phyloP scores from a whole-genome alignment of 768 basidiomycete species.

The Russula olivacea region DNA sequence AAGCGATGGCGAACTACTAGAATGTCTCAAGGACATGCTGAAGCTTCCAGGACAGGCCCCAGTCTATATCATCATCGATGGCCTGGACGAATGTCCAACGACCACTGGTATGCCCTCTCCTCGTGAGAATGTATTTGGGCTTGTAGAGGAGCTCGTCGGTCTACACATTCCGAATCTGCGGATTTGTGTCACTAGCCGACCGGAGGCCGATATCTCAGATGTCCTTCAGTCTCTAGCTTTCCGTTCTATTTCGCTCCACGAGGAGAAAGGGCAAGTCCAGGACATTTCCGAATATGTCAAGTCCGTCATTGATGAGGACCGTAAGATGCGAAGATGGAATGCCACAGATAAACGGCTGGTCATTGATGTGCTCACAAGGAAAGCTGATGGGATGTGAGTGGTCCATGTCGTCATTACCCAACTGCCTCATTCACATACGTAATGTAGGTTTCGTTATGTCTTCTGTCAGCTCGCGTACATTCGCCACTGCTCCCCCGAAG shows the following conservation, averaged over 20 bases:
- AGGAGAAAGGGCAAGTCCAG: background rate
- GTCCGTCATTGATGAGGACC: background rate
- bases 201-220: background rate
- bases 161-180: background rate
- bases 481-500: background rate
- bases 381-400: conserved; percentile 5
- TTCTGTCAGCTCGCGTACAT: conserved; percentile 2
- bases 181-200: conserved; percentile 4
- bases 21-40: conserved; percentile 6
- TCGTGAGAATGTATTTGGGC: background rate
- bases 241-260: background rate
- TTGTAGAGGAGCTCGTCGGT: background rate
- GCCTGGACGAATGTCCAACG: conserved; percentile 1
- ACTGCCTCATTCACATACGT: background rate
- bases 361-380: background rate
- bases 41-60: background rate
- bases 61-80: background rate
- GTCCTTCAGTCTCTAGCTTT: background rate
- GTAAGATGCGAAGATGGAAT: background rate
- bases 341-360: background rate
- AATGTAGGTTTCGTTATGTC: conserved; percentile 1
- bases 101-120: background rate
- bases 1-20: background rate
- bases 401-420: no score
- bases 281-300: conserved; percentile 1